Evolutionary conservation across 371 early-diverging fungal genomes (phyloP).

Genomic region (Dichotomocladium elegans): DNA sequence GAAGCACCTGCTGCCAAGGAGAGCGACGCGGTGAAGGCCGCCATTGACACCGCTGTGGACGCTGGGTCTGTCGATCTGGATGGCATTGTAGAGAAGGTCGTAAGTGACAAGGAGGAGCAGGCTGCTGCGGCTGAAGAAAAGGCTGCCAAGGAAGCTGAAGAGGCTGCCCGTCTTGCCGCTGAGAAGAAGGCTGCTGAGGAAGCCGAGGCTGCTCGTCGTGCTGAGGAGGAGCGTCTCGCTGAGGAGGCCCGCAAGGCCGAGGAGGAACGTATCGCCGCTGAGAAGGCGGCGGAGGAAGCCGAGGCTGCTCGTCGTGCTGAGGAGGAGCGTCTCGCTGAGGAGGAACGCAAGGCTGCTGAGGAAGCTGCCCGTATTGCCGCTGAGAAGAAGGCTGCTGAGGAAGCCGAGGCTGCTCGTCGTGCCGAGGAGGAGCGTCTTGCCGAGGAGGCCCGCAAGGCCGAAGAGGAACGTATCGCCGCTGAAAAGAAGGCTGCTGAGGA

Average conservation of each 20-base stretch:
- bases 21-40: slow-evolving; percentile 4
- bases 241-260: neutral
- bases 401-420: neutral
- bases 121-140: slow-evolving; percentile 6
- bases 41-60: slow-evolving; percentile 7
- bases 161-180: slow-evolving; percentile 4
- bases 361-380: neutral
- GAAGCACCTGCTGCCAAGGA: neutral
- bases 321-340: neutral
- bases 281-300: neutral
- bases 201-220: slow-evolving; percentile 1
- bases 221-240: neutral
- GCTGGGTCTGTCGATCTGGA: slow-evolving; percentile 8
- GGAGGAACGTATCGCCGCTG: neutral
- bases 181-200: slow-evolving; percentile 5
- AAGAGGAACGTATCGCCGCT: slow-evolving; percentile 3
- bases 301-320: neutral
- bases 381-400: neutral
- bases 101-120: slow-evolving; percentile 1
- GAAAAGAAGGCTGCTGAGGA: slow-evolving; percentile 2
- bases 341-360: neutral
- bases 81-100: slow-evolving; percentile 10
- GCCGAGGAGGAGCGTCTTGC: too few relatives aligned
- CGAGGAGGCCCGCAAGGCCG: neutral
- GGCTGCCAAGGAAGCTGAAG: slow-evolving; percentile 3